These are phyloP conservation scores for Ustilago vetiveriae DNA, from an alignment of 1,284 basidiomycete species.

Conservation along the genomic window DNA sequence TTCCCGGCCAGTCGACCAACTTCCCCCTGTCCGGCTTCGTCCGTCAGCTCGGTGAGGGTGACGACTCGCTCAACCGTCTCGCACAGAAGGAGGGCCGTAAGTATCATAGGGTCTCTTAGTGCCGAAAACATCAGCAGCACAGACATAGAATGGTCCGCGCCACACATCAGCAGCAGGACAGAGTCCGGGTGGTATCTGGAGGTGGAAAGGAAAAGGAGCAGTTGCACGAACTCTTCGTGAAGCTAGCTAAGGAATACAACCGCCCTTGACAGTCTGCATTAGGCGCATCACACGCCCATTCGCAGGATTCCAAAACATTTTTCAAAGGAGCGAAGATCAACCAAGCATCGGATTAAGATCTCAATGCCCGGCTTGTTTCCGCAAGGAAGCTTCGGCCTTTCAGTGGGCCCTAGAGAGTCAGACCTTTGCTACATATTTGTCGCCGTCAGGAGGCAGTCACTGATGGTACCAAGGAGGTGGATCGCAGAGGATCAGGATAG, in stretches of 20 bases:
- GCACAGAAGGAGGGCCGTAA: slow-evolving; percentile 93
- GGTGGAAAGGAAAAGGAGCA: background rate
- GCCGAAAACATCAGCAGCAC: background rate
- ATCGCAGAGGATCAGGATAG: background rate
- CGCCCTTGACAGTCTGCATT: slow-evolving; percentile 66
- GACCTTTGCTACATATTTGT: slow-evolving; percentile 59
- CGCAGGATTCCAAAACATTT: slow-evolving; percentile 63
- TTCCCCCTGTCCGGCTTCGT: slow-evolving; percentile 95
- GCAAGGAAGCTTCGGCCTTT: slow-evolving; percentile 13
- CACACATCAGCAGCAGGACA: background rate
- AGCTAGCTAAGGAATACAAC: background rate
- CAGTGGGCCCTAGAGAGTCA: slow-evolving; percentile 63
- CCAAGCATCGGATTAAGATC: slow-evolving; percentile 62
- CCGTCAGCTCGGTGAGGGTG: slow-evolving; percentile 93
- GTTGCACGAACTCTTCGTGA: too few species aligned
- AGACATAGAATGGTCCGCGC: too few species aligned
- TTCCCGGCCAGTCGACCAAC: slow-evolving; percentile 81
- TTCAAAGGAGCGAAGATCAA: slow-evolving; percentile 59
- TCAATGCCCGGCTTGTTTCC: slow-evolving; percentile 44
- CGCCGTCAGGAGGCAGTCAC: background rate
- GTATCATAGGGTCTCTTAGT: slow-evolving; percentile 68
- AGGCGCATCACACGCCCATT: slow-evolving; percentile 45
- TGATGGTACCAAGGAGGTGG: background rate
- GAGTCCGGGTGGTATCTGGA: too few species aligned
- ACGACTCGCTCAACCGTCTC: slow-evolving; percentile 95